Conservation (phyloP, 257 asterid genomes). For the Craterostigma plantagineum region DNA sequence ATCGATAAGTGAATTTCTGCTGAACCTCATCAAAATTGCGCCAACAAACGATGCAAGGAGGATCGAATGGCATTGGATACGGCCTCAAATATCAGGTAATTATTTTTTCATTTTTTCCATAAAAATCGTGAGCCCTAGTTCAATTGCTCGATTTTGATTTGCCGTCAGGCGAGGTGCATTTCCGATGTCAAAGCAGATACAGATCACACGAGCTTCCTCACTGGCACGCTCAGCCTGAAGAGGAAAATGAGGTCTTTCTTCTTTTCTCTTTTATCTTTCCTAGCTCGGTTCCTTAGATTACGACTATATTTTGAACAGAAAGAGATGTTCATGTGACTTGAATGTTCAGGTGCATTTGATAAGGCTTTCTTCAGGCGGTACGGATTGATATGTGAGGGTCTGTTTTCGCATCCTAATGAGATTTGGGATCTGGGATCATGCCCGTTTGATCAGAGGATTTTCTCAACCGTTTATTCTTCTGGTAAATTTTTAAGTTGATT, state of each 20-base stretch:
- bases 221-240: slow-evolving; percentile 91
- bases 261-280: no score
- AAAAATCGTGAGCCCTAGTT: slow-evolving; percentile 6
- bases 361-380: slow-evolving; percentile 60
- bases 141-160: not conserved
- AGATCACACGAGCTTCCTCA: slow-evolving; percentile 85
- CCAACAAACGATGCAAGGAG: slow-evolving; percentile 73
- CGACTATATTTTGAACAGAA: no score
- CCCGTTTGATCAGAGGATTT: slow-evolving; percentile 86
- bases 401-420: slow-evolving; percentile 83
- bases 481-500: slow-evolving; percentile 30
- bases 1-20: no score
- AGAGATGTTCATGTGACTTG: not conserved
- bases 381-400: slow-evolving; percentile 81
- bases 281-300: no score
- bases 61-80: slow-evolving; percentile 77
- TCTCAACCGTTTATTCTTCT: slow-evolving; percentile 80
- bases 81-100: slow-evolving; percentile 91
- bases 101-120: slow-evolving; percentile 2
- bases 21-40: no score
- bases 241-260: slow-evolving; percentile 71
- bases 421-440: slow-evolving; percentile 94
- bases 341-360: slow-evolving; percentile 70
- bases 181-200: slow-evolving; percentile 92
- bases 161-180: slow-evolving; percentile 76